Percentiles rank a stretch among this genome's conserved stretches.
Conservation (phyloP, 2,329 filamentous ascomycete species). For the Fonsecaea erecta region DNA sequence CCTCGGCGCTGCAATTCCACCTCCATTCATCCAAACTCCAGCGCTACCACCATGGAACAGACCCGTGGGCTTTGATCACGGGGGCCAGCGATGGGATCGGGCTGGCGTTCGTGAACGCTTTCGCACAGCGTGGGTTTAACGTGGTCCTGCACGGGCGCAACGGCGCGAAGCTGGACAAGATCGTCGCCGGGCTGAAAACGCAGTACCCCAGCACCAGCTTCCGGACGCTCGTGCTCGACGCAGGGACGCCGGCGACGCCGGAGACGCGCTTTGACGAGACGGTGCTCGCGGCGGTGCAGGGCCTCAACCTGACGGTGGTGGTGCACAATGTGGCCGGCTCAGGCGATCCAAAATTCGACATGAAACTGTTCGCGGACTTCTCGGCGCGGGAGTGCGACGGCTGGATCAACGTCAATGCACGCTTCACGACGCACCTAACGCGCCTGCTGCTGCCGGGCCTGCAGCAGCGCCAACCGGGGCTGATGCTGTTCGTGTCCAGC, state of each 20-base stretch:
- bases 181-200: slow-evolving; percentile 48
- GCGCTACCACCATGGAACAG: slow-evolving; percentile 13
- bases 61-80: slow-evolving; percentile 57
- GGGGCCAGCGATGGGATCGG: slow-evolving; percentile 64
- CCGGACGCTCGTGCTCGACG: slow-evolving; percentile 53
- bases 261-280: slow-evolving; percentile 38
- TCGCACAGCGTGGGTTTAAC: slow-evolving; percentile 59
- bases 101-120: slow-evolving; percentile 55
- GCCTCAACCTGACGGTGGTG: slow-evolving; percentile 56
- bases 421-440: slow-evolving; percentile 58
- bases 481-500: slow-evolving; percentile 60
- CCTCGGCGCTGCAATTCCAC: slow-evolving; percentile 11
- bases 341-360: slow-evolving; percentile 35
- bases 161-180: slow-evolving; percentile 50
- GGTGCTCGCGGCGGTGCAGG: slow-evolving; percentile 38
- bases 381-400: slow-evolving; percentile 46
- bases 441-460: slow-evolving; percentile 53
- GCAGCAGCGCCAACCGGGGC: slow-evolving; percentile 46
- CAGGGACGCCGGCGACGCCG: slow-evolving; percentile 35
- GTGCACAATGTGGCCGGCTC: slow-evolving; percentile 63
- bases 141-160: slow-evolving; percentile 64
- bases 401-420: slow-evolving; percentile 55
- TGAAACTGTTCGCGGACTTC: slow-evolving; percentile 45
- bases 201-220: slow-evolving; percentile 49
- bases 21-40: slow-evolving; percentile 19